Conservation (phyloP, 345 rosid genomes). For the Nephelium lappaceum region DNA sequence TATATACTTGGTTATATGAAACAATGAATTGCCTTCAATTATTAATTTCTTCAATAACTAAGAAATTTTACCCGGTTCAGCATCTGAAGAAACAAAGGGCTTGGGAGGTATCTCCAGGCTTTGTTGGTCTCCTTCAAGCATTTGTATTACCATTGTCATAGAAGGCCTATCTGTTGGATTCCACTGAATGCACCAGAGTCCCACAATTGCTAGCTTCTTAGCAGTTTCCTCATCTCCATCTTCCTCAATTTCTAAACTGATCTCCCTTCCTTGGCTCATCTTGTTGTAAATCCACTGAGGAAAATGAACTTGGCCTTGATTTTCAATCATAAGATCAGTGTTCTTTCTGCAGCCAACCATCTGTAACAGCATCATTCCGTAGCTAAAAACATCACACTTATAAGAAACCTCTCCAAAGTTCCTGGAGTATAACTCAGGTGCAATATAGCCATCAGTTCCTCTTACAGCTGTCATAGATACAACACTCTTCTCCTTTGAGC, state of each 20-base stretch:
- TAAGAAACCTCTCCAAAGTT: neutral
- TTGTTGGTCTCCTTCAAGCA: neutral
- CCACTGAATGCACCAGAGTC: conserved; percentile 2
- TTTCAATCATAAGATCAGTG: neutral
- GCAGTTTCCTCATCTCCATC: conserved; percentile 3
- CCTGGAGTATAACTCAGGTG: neutral
- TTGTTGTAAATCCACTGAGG: neutral
- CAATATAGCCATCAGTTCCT: conserved; percentile 4
- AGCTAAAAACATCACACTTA: neutral
- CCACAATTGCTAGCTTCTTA: conserved; percentile 3
- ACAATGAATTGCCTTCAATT: neutral
- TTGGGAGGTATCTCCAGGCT: neutral
- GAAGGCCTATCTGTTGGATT: conserved; percentile 3
- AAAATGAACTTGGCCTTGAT: neutral
- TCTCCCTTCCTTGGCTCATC: neutral
- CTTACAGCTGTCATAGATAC: neutral
- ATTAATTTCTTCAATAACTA: neutral
- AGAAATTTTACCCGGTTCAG: neutral
- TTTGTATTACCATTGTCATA: neutral
- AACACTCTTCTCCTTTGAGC: neutral
- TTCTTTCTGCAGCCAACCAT: neutral
- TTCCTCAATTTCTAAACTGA: neutral
- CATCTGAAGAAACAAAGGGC: neutral
- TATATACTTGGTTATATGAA: neutral
- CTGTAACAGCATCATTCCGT: neutral